Conservation (phyloP, 805 yeast genomes). For the Clavispora carvajalis region DNA sequence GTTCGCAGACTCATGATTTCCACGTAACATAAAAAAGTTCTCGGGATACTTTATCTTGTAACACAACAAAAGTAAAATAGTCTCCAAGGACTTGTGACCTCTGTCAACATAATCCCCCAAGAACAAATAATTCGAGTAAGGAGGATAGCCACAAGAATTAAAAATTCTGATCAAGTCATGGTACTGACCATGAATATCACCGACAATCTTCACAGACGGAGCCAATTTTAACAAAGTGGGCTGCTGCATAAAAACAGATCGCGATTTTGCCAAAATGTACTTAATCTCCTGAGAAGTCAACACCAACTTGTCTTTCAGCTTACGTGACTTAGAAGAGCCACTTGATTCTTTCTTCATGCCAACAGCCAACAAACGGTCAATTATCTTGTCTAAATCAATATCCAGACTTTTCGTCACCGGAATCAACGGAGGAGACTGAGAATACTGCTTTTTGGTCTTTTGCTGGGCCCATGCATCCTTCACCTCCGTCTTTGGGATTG, state of each 20-base stretch:
- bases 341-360: conserved; percentile 27
- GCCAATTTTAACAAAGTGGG: conserved; percentile 62
- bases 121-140: conserved; percentile 49
- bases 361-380: conserved; percentile 51
- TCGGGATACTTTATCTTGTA: conserved; percentile 56
- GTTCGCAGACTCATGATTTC: conserved; percentile 56
- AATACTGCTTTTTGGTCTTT: conserved; percentile 10
- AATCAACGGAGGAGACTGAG: conserved; percentile 20
- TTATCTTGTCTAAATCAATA: conserved; percentile 58
- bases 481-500: background rate
- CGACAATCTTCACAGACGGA: conserved; percentile 79
- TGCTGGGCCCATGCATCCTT: background rate
- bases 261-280: conserved; percentile 50
- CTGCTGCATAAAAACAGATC: conserved; percentile 57
- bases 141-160: conserved; percentile 57
- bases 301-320: conserved; percentile 43
- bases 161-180: conserved; percentile 50
- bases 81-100: conserved; percentile 54
- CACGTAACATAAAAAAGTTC: conserved; percentile 55
- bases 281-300: conserved; percentile 51
- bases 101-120: conserved; percentile 59
- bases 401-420: conserved; percentile 18
- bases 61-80: conserved; percentile 46
- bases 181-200: conserved; percentile 74
- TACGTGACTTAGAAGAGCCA: conserved; percentile 11